These are phyloP conservation scores for Coniochaeta ligniaria DNA, from an alignment of 2,329 filamentous ascomycete genomes.

Conservation along the genomic window DNA sequence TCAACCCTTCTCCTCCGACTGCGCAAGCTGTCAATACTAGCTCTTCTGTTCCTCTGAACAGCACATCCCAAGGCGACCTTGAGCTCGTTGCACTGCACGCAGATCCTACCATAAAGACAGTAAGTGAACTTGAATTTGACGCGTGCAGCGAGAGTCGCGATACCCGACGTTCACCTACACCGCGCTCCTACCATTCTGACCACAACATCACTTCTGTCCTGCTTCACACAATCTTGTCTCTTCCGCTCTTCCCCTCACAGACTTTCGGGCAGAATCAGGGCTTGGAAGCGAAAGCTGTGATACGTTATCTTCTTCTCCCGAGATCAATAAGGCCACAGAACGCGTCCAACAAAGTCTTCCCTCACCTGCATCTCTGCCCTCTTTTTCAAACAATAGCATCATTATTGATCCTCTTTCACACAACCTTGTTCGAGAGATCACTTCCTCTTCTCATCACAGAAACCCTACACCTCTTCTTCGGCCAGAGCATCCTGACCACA, in stretches of 20 bases:
- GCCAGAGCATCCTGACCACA: not conserved
- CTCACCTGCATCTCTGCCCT: not conserved
- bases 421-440: not conserved
- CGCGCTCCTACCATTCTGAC: not conserved
- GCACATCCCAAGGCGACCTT: not conserved
- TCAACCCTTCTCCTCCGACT: not conserved
- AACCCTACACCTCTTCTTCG: not conserved
- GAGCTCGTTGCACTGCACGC: not conserved
- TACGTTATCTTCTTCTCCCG: not conserved
- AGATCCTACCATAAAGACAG: not conserved
- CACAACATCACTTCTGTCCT: not conserved
- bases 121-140: not conserved
- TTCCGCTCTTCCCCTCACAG: not conserved
- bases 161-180: not conserved
- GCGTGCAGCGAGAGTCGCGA: not conserved
- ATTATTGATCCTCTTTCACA: not conserved
- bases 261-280: not conserved
- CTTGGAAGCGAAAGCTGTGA: not conserved
- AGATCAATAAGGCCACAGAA: not conserved
- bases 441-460: not conserved
- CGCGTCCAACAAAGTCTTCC: not conserved
- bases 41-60: not conserved
- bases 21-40: not conserved
- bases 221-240: not conserved
- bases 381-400: not conserved